A percentile compares a stretch with the other conserved stretches of the same genome.
These are phyloP conservation scores for Poa pratensis DNA, from an alignment of 176 grass and related monocot genomes.

Conservation along the genomic window DNA sequence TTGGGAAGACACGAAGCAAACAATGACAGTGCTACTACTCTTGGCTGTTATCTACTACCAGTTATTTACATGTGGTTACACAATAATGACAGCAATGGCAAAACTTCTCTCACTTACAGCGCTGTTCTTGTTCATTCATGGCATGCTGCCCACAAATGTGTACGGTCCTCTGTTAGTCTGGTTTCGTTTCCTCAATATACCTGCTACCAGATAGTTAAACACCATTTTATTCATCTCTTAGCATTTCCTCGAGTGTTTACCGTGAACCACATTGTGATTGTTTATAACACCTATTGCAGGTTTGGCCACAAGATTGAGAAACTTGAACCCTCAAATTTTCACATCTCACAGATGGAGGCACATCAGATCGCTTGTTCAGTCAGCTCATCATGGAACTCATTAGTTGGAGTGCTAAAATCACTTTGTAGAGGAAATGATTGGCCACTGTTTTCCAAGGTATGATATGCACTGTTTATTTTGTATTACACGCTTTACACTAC, in stretches of 20 bases:
- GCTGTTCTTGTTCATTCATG: slow-evolving; percentile 93
- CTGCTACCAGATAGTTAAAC: slow-evolving; percentile 13
- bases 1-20: slow-evolving; percentile 92
- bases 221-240: slow-evolving; percentile 30
- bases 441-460: slow-evolving; percentile 75
- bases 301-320: slow-evolving; percentile 92
- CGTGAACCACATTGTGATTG: not conserved
- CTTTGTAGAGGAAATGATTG: slow-evolving; percentile 97
- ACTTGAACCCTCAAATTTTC: slow-evolving; percentile 80
- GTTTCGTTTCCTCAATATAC: slow-evolving; percentile 24
- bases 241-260: slow-evolving; percentile 6
- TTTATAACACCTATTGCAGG: slow-evolving; percentile 48
- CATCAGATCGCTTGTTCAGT: slow-evolving; percentile 61
- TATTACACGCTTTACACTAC: slow-evolving; percentile 1
- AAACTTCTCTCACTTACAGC: slow-evolving; percentile 78
- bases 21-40: slow-evolving; percentile 67
- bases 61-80: slow-evolving; percentile 94
- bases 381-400: slow-evolving; percentile 78
- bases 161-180: slow-evolving; percentile 41
- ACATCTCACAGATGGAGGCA: slow-evolving; percentile 70
- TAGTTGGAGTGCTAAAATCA: slow-evolving; percentile 71
- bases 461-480: slow-evolving; percentile 30
- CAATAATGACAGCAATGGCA: slow-evolving; percentile 84
- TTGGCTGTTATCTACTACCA: slow-evolving; percentile 82
- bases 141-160: slow-evolving; percentile 72